Evolutionary conservation across 2,329 filamentous ascomycete species (phyloP).

Genomic region (Penicillium brasilianum): DNA sequence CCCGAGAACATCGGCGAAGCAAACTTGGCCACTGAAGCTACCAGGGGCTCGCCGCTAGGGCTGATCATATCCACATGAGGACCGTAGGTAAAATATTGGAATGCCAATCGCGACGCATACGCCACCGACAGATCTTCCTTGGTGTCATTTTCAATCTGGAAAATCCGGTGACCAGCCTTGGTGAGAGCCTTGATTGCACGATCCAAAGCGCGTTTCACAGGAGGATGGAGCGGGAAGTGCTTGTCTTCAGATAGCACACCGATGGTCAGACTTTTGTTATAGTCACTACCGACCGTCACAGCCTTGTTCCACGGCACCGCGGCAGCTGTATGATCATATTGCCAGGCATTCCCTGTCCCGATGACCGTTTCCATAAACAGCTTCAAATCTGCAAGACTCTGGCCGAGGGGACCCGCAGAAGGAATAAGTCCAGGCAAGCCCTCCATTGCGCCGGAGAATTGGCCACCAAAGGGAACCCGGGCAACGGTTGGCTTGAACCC

Average conservation of each 20-base stretch:
- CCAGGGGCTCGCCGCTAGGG: slow-evolving; percentile 50
- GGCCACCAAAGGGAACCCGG: slow-evolving; percentile 40
- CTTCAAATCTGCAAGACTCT: slow-evolving; percentile 28
- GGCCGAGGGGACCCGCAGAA: slow-evolving; percentile 30
- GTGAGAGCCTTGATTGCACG: slow-evolving; percentile 47
- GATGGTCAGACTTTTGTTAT: slow-evolving; percentile 45
- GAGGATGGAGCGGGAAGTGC: slow-evolving; percentile 57
- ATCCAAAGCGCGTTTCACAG: slow-evolving; percentile 54
- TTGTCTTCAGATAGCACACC: slow-evolving; percentile 57
- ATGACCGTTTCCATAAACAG: slow-evolving; percentile 49
- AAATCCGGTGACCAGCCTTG: slow-evolving; percentile 53
- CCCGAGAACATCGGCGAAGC: slow-evolving; percentile 34
- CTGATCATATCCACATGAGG: slow-evolving; percentile 38
- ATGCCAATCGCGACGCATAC: slow-evolving; percentile 42
- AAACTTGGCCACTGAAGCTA: slow-evolving; percentile 46
- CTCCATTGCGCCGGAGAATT: slow-evolving; percentile 24
- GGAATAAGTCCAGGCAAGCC: slow-evolving; percentile 27
- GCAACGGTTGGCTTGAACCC: slow-evolving; percentile 43
- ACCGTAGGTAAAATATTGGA: slow-evolving; percentile 47
- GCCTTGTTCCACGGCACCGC: slow-evolving; percentile 54
- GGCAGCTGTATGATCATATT: slow-evolving; percentile 49
- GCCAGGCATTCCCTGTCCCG: slow-evolving; percentile 48
- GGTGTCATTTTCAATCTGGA: slow-evolving; percentile 45
- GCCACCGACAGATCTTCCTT: slow-evolving; percentile 27
- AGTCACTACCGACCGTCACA: not conserved